A percentile compares a stretch with the other conserved stretches of the same genome.
phyloP scores from a whole-genome alignment of 495 filamentous ascomycete species.

The Penicillium samsonianum region DNA sequence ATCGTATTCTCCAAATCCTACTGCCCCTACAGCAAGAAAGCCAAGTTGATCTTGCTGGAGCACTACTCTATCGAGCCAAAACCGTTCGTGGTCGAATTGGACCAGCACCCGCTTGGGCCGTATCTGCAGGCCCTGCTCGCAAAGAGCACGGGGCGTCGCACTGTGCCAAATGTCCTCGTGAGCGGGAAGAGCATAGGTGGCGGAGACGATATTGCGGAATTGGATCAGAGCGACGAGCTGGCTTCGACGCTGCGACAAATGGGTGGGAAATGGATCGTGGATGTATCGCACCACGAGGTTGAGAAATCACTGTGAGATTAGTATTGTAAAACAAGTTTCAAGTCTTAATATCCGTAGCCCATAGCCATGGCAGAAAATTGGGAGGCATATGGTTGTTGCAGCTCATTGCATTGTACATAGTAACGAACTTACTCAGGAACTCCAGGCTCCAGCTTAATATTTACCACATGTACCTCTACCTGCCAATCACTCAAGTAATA shows the following conservation, averaged over 20 bases:
- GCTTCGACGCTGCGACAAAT: conserved; percentile 69
- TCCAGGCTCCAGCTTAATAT: conserved; percentile 1
- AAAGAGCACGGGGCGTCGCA: conserved; percentile 74
- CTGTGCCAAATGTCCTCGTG: conserved; percentile 90
- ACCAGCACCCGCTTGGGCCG: conserved; percentile 72
- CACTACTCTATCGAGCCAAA: conserved; percentile 78
- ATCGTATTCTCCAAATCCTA: conserved; percentile 96
- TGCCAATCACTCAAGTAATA: not conserved
- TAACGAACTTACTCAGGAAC: conserved; percentile 5
- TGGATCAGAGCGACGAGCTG: conserved; percentile 70
- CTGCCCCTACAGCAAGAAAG: conserved; percentile 79
- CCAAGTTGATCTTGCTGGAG: conserved; percentile 79
- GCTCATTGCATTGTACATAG: conserved; percentile 9
- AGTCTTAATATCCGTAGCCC: not conserved
- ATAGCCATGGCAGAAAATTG: not conserved
- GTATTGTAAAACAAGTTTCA: conserved; percentile 2
- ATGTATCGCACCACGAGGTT: conserved; percentile 36
- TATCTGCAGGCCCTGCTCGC: conserved; percentile 67
- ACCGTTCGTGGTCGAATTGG: conserved; percentile 89
- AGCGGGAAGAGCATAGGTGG: conserved; percentile 89
- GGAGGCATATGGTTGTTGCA: conserved; percentile 4
- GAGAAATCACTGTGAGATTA: conserved; percentile 12
- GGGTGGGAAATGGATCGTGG: conserved; percentile 68
- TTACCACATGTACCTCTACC: conserved; percentile 6
- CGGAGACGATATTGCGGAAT: conserved; percentile 75